Conservation (phyloP, 2,329 filamentous ascomycete genomes). For the Monosporascus ibericus region DNA sequence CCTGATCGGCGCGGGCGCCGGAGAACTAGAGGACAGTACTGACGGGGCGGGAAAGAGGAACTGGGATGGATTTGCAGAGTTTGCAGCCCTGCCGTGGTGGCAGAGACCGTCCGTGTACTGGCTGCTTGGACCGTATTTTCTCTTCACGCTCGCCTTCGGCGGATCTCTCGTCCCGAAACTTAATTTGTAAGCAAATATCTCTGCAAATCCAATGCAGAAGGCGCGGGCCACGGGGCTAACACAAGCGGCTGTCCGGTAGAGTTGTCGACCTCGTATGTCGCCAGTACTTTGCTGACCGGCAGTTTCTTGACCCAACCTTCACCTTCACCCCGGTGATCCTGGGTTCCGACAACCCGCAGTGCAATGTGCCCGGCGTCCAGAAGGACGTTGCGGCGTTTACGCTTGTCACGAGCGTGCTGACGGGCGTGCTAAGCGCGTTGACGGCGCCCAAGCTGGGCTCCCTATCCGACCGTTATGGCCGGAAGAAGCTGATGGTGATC, state of each 20-base stretch:
- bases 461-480: slow-evolving; percentile 80
- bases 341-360: slow-evolving; percentile 70
- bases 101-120: slow-evolving; percentile 66
- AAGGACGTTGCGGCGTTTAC: slow-evolving; percentile 71
- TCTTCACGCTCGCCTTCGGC: slow-evolving; percentile 83
- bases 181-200: slow-evolving; percentile 53
- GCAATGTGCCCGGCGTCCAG: slow-evolving; percentile 73
- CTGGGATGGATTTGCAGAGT: slow-evolving; percentile 52
- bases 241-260: slow-evolving; percentile 24
- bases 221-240: not conserved
- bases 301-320: slow-evolving; percentile 50
- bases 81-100: slow-evolving; percentile 56
- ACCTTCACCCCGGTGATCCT: slow-evolving; percentile 59
- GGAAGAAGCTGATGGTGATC: slow-evolving; percentile 66
- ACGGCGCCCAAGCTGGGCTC: slow-evolving; percentile 77
- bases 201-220: too few species aligned
- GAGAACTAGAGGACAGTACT: slow-evolving; percentile 10
- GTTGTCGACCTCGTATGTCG: slow-evolving; percentile 79
- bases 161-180: slow-evolving; percentile 80
- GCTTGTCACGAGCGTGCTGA: slow-evolving; percentile 66
- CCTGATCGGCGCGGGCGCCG: slow-evolving; percentile 29
- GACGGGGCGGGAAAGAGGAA: slow-evolving; percentile 18
- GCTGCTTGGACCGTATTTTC: slow-evolving; percentile 72
- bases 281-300: slow-evolving; percentile 69
- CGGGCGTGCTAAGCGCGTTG: slow-evolving; percentile 73